These are phyloP conservation scores for Colletotrichum higginsianum DNA, from an alignment of 2,329 filamentous ascomycete species.

Conservation along the genomic window DNA sequence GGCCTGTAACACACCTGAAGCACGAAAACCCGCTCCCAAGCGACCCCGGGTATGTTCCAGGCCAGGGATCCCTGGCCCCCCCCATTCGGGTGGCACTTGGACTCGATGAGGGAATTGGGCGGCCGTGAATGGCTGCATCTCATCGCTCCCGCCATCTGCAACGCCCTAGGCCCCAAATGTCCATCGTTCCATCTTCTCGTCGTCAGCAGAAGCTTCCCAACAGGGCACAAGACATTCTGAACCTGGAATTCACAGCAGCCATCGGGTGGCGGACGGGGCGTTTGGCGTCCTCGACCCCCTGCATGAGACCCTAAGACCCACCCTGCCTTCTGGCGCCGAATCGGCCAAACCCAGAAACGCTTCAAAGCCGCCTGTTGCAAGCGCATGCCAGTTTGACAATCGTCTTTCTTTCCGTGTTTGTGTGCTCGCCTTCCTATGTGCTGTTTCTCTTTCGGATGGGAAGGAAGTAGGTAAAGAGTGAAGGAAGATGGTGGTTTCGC, in stretches of 20 bases:
- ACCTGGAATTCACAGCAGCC: background rate
- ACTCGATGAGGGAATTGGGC: background rate
- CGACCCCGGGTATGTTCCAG: slow-evolving; percentile 25
- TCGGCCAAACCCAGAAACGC: slow-evolving; percentile 3
- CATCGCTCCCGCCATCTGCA: slow-evolving; percentile 21
- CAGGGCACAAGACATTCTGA: background rate
- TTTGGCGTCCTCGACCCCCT: background rate
- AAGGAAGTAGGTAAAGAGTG: too few relatives aligned
- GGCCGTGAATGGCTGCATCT: slow-evolving; percentile 15
- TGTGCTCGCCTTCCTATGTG: background rate
- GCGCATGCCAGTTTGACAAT: too few relatives aligned
- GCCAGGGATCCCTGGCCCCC: slow-evolving; percentile 14
- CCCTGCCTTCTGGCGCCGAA: background rate
- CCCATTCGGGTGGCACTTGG: background rate
- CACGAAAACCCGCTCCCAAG: slow-evolving; percentile 48
- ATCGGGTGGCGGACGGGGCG: background rate
- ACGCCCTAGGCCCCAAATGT: slow-evolving; percentile 23
- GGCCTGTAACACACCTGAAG: slow-evolving; percentile 65
- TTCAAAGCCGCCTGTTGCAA: background rate
- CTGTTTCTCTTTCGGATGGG: too few relatives aligned
- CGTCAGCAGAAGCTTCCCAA: background rate
- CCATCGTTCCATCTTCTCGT: background rate
- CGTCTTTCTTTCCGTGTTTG: too few relatives aligned
- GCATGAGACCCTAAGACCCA: background rate
- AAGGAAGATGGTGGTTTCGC: too few relatives aligned